Percentiles rank a stretch among this genome's conserved stretches.
phyloP scores from a whole-genome alignment of 2,329 filamentous ascomycete genomes.

The Hysterium pulicare region DNA sequence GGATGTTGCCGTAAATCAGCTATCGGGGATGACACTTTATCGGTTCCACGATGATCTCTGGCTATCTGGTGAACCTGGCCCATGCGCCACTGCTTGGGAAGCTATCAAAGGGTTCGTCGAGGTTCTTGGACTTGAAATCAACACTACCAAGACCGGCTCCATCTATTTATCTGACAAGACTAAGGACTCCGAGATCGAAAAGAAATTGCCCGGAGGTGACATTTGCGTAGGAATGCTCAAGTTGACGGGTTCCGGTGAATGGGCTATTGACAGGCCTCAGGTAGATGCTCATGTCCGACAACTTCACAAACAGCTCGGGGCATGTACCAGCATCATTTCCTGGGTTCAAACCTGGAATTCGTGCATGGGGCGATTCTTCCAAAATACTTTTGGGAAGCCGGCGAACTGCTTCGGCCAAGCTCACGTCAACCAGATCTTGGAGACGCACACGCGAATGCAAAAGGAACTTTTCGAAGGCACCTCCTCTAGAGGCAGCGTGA shows the following conservation, averaged over 20 bases:
- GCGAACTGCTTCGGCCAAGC: constrained; percentile 52
- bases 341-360: constrained; percentile 49
- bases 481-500: constrained; percentile 20
- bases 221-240: constrained; percentile 34
- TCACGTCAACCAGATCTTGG: constrained; percentile 53
- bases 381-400: constrained; percentile 51
- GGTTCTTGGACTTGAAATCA: constrained; percentile 44
- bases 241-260: constrained; percentile 24
- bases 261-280: constrained; percentile 32
- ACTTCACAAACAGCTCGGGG: constrained; percentile 25
- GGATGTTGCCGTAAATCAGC: constrained; percentile 45
- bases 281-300: constrained; percentile 30
- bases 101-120: constrained; percentile 42
- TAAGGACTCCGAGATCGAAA: constrained; percentile 12
- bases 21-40: constrained; percentile 43
- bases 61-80: constrained; percentile 44
- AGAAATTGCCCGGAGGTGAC: constrained; percentile 23
- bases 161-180: constrained; percentile 27
- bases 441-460: constrained; percentile 50
- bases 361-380: constrained; percentile 52
- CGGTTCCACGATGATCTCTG: constrained; percentile 51
- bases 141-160: constrained; percentile 41
- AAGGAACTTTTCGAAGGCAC: constrained; percentile 42
- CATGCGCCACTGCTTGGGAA: constrained; percentile 43
- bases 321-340: constrained; percentile 30